Base-by-base conservation (phyloP, 352 stramenopile species). In the Peronospora tabacina region DNA sequence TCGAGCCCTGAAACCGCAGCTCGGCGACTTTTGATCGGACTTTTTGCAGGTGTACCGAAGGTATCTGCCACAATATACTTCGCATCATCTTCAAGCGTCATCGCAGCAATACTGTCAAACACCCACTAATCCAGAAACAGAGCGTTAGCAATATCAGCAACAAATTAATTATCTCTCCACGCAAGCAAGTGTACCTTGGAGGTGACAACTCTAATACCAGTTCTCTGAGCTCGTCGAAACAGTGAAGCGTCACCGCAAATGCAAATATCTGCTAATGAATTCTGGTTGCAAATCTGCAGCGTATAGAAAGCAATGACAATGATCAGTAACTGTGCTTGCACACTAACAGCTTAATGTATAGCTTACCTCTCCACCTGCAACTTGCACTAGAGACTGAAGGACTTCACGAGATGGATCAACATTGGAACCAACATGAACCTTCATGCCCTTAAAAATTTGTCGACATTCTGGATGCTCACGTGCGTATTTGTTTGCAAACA, bases 381-480 rank as follows among this genome's bases (percentile, higher is more conserved):
- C 75, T 63, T 90, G 75, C 28, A 90, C 72, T 6, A 90, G 53
- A 28, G 75, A 84, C 22, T 85, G 78, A 9, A 90, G 49, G 8
- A 86, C 72, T 53, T 90, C 75, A 7, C 74, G 73, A 12, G 79
- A 84, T 22, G 75, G 75, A 33, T 87, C 79, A 11, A 87, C 71
- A 24, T 82, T 87, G 3, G 79, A 64, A 5, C 79, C 75, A 7
- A 90, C 74, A 32, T 84, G 86, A 45, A 87, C 81, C 52, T 82
- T 86, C 35, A 78, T 66, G 16, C 53, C 49, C 28, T 66, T 67
- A 20, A 90, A 87, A 24, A 87, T 72, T 26, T 79, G 74, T 6
- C 73, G 72, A 46, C 52, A 57, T 29, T 84, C 68, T 0, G 72
- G 61, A 17, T 84, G 42, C 20, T 65, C 19, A 7, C 78, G 71